phyloP scores from a whole-genome alignment of 73 alveolate genomes.

The Symbiodinium pilosum region DNA sequence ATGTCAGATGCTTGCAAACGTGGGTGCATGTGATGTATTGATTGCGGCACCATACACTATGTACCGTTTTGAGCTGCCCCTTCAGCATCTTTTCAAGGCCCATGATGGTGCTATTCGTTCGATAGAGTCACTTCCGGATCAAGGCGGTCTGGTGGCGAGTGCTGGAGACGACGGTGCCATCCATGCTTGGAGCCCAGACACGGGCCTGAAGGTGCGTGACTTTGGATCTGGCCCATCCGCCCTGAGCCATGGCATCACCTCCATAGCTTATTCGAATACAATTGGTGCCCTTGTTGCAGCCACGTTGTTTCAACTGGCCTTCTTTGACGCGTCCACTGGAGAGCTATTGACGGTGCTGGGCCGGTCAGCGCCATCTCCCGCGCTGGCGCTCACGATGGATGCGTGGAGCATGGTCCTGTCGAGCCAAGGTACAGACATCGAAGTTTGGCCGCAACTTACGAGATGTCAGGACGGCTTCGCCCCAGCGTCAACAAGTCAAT shows the following conservation, averaged over 20 bases:
- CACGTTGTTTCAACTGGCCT: not conserved
- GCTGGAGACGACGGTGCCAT: constrained; percentile 72
- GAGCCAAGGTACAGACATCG: constrained; percentile 34
- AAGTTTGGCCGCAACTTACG: constrained; percentile 51
- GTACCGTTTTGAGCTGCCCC: constrained; percentile 39
- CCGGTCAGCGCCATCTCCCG: constrained; percentile 61
- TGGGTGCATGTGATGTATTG: constrained; percentile 16
- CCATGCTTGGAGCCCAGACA: constrained; percentile 41
- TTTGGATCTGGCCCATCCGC: constrained; percentile 14
- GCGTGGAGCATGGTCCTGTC: not conserved
- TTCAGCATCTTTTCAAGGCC: constrained; percentile 4
- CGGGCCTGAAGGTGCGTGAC: constrained; percentile 14
- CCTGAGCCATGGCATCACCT: constrained; percentile 34
- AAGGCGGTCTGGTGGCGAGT: constrained; percentile 34
- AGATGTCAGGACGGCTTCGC: constrained; percentile 44
- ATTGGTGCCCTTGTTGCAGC: constrained; percentile 49
- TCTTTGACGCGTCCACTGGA: constrained; percentile 2
- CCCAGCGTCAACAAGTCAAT: constrained; percentile 43
- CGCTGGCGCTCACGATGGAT: constrained; percentile 17
- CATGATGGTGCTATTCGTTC: constrained; percentile 57
- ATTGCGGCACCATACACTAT: constrained; percentile 37
- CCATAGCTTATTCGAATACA: constrained; percentile 29
- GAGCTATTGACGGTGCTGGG: not conserved
- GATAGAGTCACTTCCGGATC: constrained; percentile 30
- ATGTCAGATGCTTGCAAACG: constrained; percentile 28